These are phyloP conservation scores for Aureobasidium mangrovei DNA, from an alignment of 2,329 filamentous ascomycete species.

Conservation along the genomic window DNA sequence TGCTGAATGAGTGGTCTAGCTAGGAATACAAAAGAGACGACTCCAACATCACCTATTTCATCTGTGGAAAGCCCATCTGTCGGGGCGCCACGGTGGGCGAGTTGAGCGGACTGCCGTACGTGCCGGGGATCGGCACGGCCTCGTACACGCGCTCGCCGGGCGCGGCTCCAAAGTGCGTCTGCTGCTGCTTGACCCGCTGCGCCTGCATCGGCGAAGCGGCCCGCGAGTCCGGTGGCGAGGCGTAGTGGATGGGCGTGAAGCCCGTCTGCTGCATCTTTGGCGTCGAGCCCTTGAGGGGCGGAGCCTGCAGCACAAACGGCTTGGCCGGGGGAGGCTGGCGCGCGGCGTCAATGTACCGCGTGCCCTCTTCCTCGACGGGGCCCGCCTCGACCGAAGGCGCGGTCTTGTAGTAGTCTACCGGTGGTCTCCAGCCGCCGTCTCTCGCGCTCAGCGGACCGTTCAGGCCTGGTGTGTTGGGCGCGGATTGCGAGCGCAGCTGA, in stretches of 20 bases:
- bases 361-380: slow-evolving; percentile 43
- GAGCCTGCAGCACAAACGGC: slow-evolving; percentile 79
- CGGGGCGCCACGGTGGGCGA: slow-evolving; percentile 12
- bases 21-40: not conserved
- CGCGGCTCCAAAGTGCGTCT: slow-evolving; percentile 59
- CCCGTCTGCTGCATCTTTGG: slow-evolving; percentile 57
- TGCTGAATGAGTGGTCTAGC: not conserved
- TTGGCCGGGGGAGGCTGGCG: slow-evolving; percentile 37
- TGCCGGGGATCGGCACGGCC: slow-evolving; percentile 78
- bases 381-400: slow-evolving; percentile 28
- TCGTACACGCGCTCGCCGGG: slow-evolving; percentile 79
- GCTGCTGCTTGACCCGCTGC: slow-evolving; percentile 38
- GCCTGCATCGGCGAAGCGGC: slow-evolving; percentile 9
- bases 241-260: slow-evolving; percentile 44
- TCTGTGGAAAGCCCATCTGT: slow-evolving; percentile 1
- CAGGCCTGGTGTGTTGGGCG: slow-evolving; percentile 89
- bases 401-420: slow-evolving; percentile 34
- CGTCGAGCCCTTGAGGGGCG: slow-evolving; percentile 69
- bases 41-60: not conserved
- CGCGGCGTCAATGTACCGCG: slow-evolving; percentile 52
- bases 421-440: slow-evolving; percentile 42
- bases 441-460: slow-evolving; percentile 53
- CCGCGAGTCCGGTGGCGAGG: slow-evolving; percentile 17
- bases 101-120: slow-evolving; percentile 44
- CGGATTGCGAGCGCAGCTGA: slow-evolving; percentile 60